Evolutionary conservation across 2,329 filamentous ascomycete genomes (phyloP).

Genomic region (Sclerotinia minor): DNA sequence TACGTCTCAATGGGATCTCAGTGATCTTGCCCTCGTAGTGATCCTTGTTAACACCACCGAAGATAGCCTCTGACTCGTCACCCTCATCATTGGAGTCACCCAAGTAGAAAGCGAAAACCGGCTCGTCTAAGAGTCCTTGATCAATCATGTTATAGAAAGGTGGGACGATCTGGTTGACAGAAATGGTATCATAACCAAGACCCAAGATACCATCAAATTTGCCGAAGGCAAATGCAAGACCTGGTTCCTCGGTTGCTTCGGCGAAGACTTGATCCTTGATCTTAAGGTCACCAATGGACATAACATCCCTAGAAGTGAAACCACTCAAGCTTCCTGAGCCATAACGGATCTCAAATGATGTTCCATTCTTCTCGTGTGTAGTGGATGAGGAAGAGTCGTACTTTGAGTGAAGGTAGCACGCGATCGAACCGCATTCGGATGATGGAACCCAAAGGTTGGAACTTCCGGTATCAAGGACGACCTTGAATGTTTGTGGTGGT

Average conservation of each 20-base stretch:
- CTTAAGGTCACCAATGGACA: slow-evolving; percentile 85
- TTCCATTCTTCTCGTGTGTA: slow-evolving; percentile 91
- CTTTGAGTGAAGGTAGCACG: slow-evolving; percentile 95
- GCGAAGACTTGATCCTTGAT: slow-evolving; percentile 92
- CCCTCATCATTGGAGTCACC: slow-evolving; percentile 67
- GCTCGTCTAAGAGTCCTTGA: slow-evolving; percentile 85
- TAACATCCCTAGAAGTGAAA: slow-evolving; percentile 84
- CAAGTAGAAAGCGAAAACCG: slow-evolving; percentile 96
- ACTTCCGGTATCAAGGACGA: slow-evolving; percentile 96
- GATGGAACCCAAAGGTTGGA: slow-evolving; percentile 99
- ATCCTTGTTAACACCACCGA: slow-evolving; percentile 81
- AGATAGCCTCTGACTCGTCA: slow-evolving; percentile 80
- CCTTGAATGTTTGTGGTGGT: slow-evolving; percentile 94
- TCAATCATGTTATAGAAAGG: slow-evolving; percentile 97
- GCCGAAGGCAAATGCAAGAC: slow-evolving; percentile 95
- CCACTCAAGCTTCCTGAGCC: slow-evolving; percentile 92
- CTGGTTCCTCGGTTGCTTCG: slow-evolving; percentile 93
- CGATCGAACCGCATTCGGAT: slow-evolving; percentile 85
- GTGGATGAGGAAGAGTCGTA: slow-evolving; percentile 90
- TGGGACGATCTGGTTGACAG: slow-evolving; percentile 92
- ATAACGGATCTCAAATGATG: slow-evolving; percentile 88
- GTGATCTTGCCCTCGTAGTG: slow-evolving; percentile 84
- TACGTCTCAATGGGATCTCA: slow-evolving; percentile 92
- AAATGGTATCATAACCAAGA: slow-evolving; percentile 91
- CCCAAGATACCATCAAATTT: slow-evolving; percentile 96